Base-by-base conservation (phyloP, 306 rosid genomes). In the Sechiopsis laciniata region DNA sequence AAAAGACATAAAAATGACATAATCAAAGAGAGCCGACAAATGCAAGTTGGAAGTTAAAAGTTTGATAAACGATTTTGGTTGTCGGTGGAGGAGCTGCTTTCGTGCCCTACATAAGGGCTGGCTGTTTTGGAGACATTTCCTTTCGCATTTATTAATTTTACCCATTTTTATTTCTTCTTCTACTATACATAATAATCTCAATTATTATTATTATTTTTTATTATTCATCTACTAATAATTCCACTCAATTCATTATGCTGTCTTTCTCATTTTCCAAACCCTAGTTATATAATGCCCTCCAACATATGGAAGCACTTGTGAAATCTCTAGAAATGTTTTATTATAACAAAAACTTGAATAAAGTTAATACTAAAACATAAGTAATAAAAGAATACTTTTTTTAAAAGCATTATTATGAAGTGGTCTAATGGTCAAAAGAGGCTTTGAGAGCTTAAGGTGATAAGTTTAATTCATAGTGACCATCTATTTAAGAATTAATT, bases 41-140 rank as follows among this genome's bases (percentile, higher is more conserved):
- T 2, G n/a, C 17, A 52, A 16, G 21, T 54, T 54, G 57, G 57
- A 54, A 6, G 21, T 7, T 54, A 5, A 8, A 53, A 53, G 2
- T 53, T 51, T 51, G 54, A 15, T 51, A 51, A 46, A 46, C 51
- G 14, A 10, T 26, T 56, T 56, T 56, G 8, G 63, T 60, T 65
- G 71, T 65, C 71, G 71, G 71, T 16, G 0, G 22, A 60, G 71
- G 42, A 40, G 54, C 5, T 32, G 37, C 37, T 32, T 32, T 32
- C 54, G 40, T 35, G 26, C 71, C 71, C 71, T 64, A 64, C 71
- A n/a, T 21, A 9, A 29, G 69, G 71, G 53, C 40, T 64, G 52
- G 16, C 14, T 65, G 53, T 65, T 40, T 37, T n/a, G 26, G 54
- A 15, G 53, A 40, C 71, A 65, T 65, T 64, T 65, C 8, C n/a